Evolutionary conservation across 306 rosid species (phyloP).

Genomic region (Cucurbita ficifolia): DNA sequence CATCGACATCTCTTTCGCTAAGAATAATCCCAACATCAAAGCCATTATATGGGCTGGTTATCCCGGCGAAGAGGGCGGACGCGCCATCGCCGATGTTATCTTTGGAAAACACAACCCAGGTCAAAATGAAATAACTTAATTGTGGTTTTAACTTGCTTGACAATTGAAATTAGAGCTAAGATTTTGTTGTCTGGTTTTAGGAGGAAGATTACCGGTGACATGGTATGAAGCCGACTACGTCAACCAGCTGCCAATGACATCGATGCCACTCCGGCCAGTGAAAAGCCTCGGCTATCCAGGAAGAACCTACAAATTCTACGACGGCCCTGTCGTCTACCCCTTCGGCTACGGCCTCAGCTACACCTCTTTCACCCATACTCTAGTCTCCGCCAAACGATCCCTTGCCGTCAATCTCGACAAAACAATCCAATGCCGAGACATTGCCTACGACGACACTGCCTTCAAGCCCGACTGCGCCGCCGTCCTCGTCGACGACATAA

Average conservation of each 20-base stretch:
- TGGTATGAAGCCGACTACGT: constrained; percentile 17
- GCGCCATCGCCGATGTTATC: constrained; percentile 13
- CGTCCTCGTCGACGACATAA: constrained; percentile 9
- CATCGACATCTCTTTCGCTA: constrained; percentile 47
- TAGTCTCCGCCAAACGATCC: neutral
- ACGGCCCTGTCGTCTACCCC: constrained; percentile 20
- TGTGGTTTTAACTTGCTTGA: too few species aligned
- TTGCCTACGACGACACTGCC: neutral
- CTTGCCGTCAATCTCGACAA: neutral
- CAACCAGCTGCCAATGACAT: constrained; percentile 14
- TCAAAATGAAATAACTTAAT: neutral
- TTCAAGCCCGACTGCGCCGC: constrained; percentile 8
- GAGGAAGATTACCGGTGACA: constrained; percentile 28
- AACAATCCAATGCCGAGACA: constrained; percentile 10
- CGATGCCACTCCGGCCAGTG: constrained; percentile 19
- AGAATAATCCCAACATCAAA: constrained; percentile 19
- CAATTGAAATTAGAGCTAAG: neutral
- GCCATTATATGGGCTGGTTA: constrained; percentile 10
- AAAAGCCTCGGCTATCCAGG: constrained; percentile 18
- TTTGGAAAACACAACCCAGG: constrained; percentile 22
- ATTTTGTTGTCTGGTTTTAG: neutral
- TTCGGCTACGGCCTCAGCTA: constrained; percentile 25
- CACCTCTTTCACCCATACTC: constrained; percentile 9
- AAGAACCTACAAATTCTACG: constrained; percentile 22
- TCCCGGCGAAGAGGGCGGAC: constrained; percentile 23